These are phyloP conservation scores for Canna indica DNA, from an alignment of 176 grass and related monocot genomes.

Conservation along the genomic window DNA sequence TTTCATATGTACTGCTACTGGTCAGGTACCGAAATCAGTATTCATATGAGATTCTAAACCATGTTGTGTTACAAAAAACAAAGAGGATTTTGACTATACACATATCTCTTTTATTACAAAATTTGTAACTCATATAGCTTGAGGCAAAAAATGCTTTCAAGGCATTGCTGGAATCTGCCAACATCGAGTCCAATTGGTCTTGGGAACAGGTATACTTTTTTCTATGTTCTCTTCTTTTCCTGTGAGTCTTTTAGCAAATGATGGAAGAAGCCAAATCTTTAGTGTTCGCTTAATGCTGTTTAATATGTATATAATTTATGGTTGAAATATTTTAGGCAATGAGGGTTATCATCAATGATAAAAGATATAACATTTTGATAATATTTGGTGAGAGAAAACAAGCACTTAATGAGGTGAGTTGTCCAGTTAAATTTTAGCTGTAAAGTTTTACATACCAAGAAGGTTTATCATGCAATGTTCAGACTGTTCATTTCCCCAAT, in stretches of 20 bases:
- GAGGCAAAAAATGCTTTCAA: slow-evolving; percentile 95
- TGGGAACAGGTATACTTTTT: slow-evolving; percentile 76
- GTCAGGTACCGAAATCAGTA: no score
- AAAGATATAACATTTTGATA: slow-evolving; percentile 76
- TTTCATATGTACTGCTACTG: no score
- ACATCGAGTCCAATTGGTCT: slow-evolving; percentile 83
- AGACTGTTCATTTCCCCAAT: not conserved
- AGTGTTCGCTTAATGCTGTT: not conserved
- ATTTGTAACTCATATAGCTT: not conserved
- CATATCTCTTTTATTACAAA: not conserved
- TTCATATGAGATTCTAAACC: no score
- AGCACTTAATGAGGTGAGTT: slow-evolving; percentile 87
- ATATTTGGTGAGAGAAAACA: slow-evolving; percentile 98
- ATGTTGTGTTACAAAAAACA: no score
- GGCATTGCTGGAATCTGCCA: slow-evolving; percentile 68
- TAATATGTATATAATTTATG: slow-evolving; percentile 16
- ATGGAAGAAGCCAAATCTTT: not conserved
- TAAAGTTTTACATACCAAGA: not conserved
- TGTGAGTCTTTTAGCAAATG: not conserved
- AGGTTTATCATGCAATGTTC: not conserved
- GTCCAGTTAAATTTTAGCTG: not conserved
- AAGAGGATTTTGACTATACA: no score
- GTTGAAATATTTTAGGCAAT: slow-evolving; percentile 52
- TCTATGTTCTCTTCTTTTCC: not conserved
- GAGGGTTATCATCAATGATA: slow-evolving; percentile 95